Percentiles rank a stretch among this genome's conserved stretches.
These are phyloP conservation scores for Piper betle DNA, from an alignment of 164 flowering plant species.

Conservation along the genomic window DNA sequence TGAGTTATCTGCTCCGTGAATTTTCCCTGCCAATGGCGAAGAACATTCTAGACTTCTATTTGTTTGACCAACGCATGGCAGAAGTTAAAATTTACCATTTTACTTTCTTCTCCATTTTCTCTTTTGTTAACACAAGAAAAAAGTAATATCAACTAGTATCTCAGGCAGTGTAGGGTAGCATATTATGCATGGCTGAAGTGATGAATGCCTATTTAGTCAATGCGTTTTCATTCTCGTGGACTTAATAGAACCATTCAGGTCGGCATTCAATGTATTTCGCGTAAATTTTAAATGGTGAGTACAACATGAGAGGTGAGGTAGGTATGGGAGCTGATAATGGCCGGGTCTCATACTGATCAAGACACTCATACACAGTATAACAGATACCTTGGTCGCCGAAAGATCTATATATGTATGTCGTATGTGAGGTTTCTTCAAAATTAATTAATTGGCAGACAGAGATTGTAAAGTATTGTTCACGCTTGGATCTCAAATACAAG, in stretches of 20 bases:
- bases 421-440: too few relatives aligned
- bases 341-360: background rate
- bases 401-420: too few relatives aligned
- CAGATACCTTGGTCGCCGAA: too few relatives aligned
- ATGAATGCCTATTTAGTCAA: too few relatives aligned
- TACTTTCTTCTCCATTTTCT: background rate
- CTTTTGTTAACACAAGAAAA: conserved; percentile 4
- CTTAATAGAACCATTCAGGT: background rate
- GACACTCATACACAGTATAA: background rate
- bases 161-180: too few relatives aligned
- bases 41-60: background rate
- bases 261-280: background rate
- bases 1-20: background rate
- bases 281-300: background rate
- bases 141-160: background rate
- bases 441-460: too few relatives aligned
- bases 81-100: background rate
- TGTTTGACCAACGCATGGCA: background rate
- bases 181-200: too few relatives aligned
- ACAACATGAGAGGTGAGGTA: background rate
- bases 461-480: too few relatives aligned
- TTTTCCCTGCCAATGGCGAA: background rate
- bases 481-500: background rate
- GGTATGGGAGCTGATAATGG: background rate
- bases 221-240: too few relatives aligned